These are phyloP conservation scores for Emergomyces africanus DNA, from an alignment of 2,329 filamentous ascomycete genomes.

Conservation along the genomic window DNA sequence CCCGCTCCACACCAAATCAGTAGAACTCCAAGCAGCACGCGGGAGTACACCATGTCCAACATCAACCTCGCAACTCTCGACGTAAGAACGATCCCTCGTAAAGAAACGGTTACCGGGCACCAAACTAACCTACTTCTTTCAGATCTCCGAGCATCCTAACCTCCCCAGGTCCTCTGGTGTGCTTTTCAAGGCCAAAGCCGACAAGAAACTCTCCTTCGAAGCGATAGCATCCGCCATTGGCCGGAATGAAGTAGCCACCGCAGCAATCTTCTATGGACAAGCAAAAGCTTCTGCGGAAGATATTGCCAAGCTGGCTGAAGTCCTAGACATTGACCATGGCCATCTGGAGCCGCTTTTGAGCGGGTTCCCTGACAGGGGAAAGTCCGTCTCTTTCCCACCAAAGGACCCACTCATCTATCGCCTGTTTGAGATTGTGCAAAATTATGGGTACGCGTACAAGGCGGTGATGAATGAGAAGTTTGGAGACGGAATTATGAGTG, in stretches of 20 bases:
- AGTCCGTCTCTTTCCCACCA: constrained; percentile 68
- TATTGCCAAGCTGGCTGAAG: constrained; percentile 49
- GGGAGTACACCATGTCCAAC: neutral
- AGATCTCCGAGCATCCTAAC: constrained; percentile 54
- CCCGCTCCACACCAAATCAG: no score
- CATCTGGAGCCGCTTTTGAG: constrained; percentile 49
- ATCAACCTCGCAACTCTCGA: constrained; percentile 2
- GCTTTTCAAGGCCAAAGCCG: constrained; percentile 71
- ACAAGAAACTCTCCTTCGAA: constrained; percentile 65
- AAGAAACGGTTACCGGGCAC: neutral
- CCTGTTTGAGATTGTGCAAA: constrained; percentile 88
- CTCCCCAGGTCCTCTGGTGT: constrained; percentile 58
- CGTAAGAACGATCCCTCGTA: neutral
- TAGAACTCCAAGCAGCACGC: neutral
- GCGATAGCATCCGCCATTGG: constrained; percentile 59
- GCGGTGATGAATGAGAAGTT: constrained; percentile 93
- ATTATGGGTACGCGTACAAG: constrained; percentile 94
- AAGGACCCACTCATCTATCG: constrained; percentile 80
- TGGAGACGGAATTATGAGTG: constrained; percentile 91
- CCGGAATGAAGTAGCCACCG: constrained; percentile 71
- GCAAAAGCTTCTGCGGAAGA: constrained; percentile 61
- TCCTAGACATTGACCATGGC: constrained; percentile 49
- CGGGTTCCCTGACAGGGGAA: constrained; percentile 69
- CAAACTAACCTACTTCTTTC: neutral
- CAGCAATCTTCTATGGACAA: constrained; percentile 85